Conservation (phyloP, 768 basidiomycete species). For the Collybia sordida region DNA sequence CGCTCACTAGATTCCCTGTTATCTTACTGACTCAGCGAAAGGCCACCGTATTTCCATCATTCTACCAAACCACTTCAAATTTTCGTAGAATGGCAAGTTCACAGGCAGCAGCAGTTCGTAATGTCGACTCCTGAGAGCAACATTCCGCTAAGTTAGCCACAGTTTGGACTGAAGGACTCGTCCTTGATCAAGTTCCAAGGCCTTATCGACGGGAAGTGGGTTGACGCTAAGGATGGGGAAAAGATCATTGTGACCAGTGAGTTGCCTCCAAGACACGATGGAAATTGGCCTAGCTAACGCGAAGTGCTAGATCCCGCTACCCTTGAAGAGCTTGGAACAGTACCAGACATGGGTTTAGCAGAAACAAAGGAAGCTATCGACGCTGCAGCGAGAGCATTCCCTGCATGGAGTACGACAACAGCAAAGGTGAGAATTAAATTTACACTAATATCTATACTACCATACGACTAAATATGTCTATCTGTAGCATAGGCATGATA, state of each 20-base stretch:
- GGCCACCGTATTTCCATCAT: conserved; percentile 5
- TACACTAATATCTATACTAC: not conserved
- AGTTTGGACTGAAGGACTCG: conserved; percentile 80
- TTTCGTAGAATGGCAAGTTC: conserved; percentile 59
- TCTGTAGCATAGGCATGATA: conserved; percentile 73
- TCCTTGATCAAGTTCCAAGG: conserved; percentile 74
- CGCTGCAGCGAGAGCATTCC: conserved; percentile 79
- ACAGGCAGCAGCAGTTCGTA: conserved; percentile 38
- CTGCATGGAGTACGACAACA: conserved; percentile 83
- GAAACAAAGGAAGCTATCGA: conserved; percentile 86
- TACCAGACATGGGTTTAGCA: conserved; percentile 85
- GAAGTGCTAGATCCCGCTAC: conserved; percentile 80
- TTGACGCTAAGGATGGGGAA: conserved; percentile 72
- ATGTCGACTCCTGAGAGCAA: not conserved
- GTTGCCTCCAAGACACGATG: conserved; percentile 21
- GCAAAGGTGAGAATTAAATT: conserved; percentile 76
- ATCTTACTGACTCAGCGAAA: conserved; percentile 25
- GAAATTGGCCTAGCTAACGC: not conserved
- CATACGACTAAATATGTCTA: not conserved
- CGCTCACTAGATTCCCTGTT: conserved; percentile 22
- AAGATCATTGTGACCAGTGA: conserved; percentile 77
- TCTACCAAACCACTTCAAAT: conserved; percentile 1
- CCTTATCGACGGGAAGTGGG: conserved; percentile 84
- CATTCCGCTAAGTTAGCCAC: not conserved
- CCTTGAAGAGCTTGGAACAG: conserved; percentile 74